These are phyloP conservation scores for Lachnellula willkommii DNA, from an alignment of 2,329 filamentous ascomycete species.

Conservation along the genomic window DNA sequence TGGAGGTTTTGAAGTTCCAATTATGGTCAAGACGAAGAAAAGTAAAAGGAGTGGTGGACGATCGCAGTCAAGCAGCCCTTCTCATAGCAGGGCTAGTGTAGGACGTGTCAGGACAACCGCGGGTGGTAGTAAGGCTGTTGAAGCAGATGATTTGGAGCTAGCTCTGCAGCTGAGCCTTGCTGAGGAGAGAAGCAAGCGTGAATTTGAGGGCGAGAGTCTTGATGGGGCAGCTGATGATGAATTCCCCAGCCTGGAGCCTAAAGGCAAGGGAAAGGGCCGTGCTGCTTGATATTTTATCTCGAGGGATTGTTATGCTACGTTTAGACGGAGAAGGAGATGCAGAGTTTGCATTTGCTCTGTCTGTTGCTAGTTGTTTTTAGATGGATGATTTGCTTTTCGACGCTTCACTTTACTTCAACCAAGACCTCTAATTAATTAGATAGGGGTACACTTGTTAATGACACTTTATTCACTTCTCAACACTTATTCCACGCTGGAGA, in stretches of 20 bases:
- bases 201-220: constrained; percentile 22
- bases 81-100: constrained; percentile 30
- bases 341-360: too few species aligned
- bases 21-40: constrained; percentile 44
- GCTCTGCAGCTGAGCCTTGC: constrained; percentile 56
- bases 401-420: too few species aligned
- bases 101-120: constrained; percentile 10
- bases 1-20: constrained; percentile 46
- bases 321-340: too few species aligned
- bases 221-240: constrained; percentile 25
- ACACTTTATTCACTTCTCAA: too few species aligned
- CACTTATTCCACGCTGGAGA: too few species aligned
- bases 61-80: constrained; percentile 33
- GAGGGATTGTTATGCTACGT: neutral
- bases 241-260: constrained; percentile 35
- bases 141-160: constrained; percentile 51
- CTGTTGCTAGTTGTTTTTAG: too few species aligned
- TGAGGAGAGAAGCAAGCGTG: constrained; percentile 40
- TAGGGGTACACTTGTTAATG: too few species aligned
- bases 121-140: constrained; percentile 19
- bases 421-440: too few species aligned
- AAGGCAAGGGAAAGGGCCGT: constrained; percentile 41
- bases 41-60: constrained; percentile 31
- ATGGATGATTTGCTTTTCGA: too few species aligned
- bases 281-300: neutral